A percentile compares a stretch with the other conserved stretches of the same genome.
Conservation (phyloP, 371 early-diverging fungal species). For the Vairimorpha necatrix region DNA sequence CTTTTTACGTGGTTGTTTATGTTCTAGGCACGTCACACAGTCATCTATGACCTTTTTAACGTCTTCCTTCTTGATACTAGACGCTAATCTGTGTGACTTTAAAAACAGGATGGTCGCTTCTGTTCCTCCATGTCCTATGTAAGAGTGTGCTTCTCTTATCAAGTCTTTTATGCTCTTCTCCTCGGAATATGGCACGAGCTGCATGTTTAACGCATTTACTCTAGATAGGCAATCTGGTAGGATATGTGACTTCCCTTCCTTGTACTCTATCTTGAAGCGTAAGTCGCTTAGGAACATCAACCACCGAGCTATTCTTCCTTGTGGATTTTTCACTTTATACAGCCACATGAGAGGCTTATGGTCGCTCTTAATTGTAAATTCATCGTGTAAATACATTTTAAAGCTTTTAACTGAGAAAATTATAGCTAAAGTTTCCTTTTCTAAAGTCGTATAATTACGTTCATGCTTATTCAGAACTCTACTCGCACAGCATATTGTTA, state of each 20-base stretch:
- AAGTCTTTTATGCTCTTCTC: background rate
- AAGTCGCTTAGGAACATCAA: background rate
- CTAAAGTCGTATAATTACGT: constrained; percentile 16
- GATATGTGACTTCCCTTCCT: background rate
- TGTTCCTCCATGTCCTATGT: background rate
- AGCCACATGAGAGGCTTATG: constrained; percentile 15
- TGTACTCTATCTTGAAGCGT: constrained; percentile 7
- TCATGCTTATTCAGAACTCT: background rate
- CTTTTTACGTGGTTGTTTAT: background rate
- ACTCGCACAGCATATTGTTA: background rate
- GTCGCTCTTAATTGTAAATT: constrained; percentile 27
- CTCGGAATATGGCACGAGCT: background rate
- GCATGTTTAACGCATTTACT: background rate
- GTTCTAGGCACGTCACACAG: background rate
- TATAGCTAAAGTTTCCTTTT: constrained; percentile 13
- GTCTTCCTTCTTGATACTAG: background rate
- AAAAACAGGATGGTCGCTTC: background rate
- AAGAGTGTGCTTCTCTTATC: background rate
- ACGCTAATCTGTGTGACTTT: background rate
- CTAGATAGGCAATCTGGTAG: constrained; percentile 11
- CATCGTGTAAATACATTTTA: constrained; percentile 6
- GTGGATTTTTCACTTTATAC: background rate
- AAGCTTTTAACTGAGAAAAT: constrained; percentile 10
- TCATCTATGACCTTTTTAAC: background rate
- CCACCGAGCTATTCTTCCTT: background rate